phyloP scores from a whole-genome alignment of 345 rosid species.

The Tarenaya hassleriana region DNA sequence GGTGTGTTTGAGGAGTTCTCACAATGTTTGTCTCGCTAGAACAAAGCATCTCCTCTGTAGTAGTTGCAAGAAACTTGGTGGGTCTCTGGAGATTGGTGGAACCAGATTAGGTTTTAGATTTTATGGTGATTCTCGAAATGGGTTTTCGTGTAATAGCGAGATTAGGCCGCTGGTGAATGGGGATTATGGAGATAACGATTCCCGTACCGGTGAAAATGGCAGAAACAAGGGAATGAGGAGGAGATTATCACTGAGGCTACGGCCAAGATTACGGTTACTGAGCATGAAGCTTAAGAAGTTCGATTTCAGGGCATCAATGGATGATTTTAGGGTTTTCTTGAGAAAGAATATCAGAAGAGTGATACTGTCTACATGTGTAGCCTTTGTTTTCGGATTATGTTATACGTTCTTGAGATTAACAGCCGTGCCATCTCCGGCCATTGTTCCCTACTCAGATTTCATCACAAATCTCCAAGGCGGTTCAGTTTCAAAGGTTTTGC shows the following conservation, averaged over 20 bases:
- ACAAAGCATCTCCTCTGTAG: conserved; percentile 28
- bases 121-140: conserved; percentile 30
- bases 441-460: conserved; percentile 81
- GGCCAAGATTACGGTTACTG: conserved; percentile 64
- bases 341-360: conserved; percentile 53
- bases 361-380: conserved; percentile 38
- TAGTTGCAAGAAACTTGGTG: conserved; percentile 31
- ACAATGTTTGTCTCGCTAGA: conserved; percentile 26
- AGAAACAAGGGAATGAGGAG: conserved; percentile 27
- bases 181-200: conserved; percentile 31
- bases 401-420: conserved; percentile 67
- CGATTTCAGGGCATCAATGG: conserved; percentile 41
- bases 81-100: conserved; percentile 28
- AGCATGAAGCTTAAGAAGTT: conserved; percentile 43
- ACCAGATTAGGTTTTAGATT: conserved; percentile 28
- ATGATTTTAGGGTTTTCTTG: conserved; percentile 42
- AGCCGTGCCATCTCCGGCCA: conserved; percentile 57
- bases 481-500: conserved; percentile 60
- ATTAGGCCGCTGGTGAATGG: conserved; percentile 32
- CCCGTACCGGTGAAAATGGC: conserved; percentile 25
- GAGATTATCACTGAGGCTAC: conserved; percentile 51
- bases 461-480: conserved; percentile 60
- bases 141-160: conserved; percentile 37
- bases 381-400: conserved; percentile 54
- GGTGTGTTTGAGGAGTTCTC: conserved; percentile 24